These are phyloP conservation scores for Entonaema liquescens DNA, from an alignment of 495 filamentous ascomycete genomes.

Conservation along the genomic window DNA sequence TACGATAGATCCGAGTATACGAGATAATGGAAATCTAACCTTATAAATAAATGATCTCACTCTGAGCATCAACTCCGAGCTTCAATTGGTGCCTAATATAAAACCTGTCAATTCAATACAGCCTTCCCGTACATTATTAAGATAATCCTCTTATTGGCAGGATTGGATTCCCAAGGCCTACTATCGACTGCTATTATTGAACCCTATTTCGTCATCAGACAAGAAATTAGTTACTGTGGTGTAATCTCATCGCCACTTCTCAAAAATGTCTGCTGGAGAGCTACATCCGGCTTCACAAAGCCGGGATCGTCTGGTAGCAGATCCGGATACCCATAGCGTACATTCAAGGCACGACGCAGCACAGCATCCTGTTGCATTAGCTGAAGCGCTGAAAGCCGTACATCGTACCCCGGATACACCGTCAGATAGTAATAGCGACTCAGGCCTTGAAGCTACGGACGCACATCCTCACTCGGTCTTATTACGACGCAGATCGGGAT, in stretches of 20 bases:
- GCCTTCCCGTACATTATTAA: background rate
- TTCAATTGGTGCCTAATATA: slow-evolving; percentile 3
- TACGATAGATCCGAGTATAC: slow-evolving; percentile 25
- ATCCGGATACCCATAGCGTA: background rate
- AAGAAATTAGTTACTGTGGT: background rate
- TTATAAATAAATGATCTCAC: slow-evolving; percentile 21
- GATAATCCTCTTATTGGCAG: background rate
- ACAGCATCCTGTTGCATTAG: slow-evolving; percentile 25
- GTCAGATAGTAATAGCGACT: slow-evolving; percentile 35
- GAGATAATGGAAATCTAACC: slow-evolving; percentile 19
- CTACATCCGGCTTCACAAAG: background rate
- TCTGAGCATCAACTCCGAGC: background rate
- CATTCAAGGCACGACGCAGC: slow-evolving; percentile 23
- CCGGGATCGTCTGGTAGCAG: background rate
- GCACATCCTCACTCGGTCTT: slow-evolving; percentile 17
- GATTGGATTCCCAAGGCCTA: background rate
- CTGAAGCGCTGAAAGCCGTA: slow-evolving; percentile 31
- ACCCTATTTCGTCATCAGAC: background rate
- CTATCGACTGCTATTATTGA: slow-evolving; percentile 1
- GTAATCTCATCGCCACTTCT: background rate
- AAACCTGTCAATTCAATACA: slow-evolving; percentile 1
- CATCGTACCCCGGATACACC: slow-evolving; percentile 31
- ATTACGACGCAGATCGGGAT: slow-evolving; percentile 22
- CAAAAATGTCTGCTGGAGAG: slow-evolving; percentile 23
- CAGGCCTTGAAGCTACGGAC: slow-evolving; percentile 26